Conservation (phyloP, 257 asterid species). For the Linderniella brevidens region DNA sequence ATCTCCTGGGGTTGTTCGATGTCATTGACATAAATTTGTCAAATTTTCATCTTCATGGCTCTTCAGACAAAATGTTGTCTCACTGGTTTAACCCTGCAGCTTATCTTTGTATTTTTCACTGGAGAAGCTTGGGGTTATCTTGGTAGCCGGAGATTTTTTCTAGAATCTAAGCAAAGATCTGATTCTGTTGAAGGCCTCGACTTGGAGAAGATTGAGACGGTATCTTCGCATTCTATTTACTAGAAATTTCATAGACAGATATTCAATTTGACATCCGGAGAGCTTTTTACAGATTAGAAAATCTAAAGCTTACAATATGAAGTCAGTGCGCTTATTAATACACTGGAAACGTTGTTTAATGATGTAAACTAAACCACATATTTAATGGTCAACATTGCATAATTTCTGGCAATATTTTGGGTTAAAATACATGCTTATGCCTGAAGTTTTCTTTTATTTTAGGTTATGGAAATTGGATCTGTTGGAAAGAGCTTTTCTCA, state of each 20-base stretch:
- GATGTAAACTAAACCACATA: no score
- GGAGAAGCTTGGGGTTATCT: constrained; percentile 99
- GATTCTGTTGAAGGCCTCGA: constrained; percentile 63
- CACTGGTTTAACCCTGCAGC: constrained; percentile 25
- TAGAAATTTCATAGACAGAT: no score
- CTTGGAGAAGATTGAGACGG: constrained; percentile 57
- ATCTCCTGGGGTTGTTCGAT: no score
- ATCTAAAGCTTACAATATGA: no score
- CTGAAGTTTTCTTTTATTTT: constrained; percentile 8
- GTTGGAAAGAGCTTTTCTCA: constrained; percentile 62
- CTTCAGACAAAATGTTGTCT: background rate
- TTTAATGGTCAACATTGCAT: no score
- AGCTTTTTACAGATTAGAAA: background rate
- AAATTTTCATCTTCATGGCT: background rate
- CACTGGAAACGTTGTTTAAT: no score
- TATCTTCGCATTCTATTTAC: constrained; percentile 17
- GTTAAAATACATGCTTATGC: background rate
- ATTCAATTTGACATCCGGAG: no score
- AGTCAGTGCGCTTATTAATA: no score
- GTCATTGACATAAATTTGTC: constrained; percentile 1
- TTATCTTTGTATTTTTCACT: constrained; percentile 81
- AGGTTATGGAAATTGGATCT: constrained; percentile 96
- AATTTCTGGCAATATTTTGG: no score
- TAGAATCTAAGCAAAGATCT: constrained; percentile 62
- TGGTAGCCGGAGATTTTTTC: constrained; percentile 85